Conservation (phyloP, 345 rosid genomes). For the Melaleuca quinquenervia region DNA sequence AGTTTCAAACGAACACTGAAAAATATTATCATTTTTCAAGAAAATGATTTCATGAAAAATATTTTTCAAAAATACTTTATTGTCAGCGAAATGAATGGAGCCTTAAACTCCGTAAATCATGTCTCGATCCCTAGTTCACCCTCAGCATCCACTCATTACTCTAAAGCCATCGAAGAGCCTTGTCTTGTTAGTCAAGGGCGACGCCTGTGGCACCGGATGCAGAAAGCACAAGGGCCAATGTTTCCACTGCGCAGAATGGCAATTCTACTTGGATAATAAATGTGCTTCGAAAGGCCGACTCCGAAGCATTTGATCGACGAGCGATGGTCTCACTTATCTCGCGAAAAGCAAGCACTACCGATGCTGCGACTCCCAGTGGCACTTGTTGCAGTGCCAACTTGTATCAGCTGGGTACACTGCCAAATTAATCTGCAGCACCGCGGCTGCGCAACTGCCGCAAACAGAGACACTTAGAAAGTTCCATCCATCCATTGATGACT, state of each 20-base stretch:
- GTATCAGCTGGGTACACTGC: not conserved
- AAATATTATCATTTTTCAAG: no score
- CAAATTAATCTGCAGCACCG: not conserved
- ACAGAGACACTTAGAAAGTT: not conserved
- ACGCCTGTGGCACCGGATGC: not conserved
- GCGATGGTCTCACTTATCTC: not conserved
- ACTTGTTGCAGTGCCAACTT: not conserved
- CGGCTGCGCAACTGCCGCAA: not conserved
- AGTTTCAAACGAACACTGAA: no score
- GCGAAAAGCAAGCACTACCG: not conserved
- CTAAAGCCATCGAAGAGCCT: not conserved
- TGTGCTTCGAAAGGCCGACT: not conserved
- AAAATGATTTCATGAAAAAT: no score
- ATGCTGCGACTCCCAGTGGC: not conserved
- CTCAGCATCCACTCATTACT: not conserved
- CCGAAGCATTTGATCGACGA: not conserved
- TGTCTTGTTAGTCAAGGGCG: not conserved
- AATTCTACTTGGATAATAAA: not conserved
- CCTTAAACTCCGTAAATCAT: no score
- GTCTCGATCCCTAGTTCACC: not conserved
- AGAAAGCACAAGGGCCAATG: not conserved
- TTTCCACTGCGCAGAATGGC: not conserved
- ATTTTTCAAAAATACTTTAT: no score
- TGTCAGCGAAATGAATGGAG: no score
- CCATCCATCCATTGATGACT: not conserved